Evolutionary conservation across 2,329 filamentous ascomycete genomes (phyloP).

Genomic region (Colletotrichum liaoningense): DNA sequence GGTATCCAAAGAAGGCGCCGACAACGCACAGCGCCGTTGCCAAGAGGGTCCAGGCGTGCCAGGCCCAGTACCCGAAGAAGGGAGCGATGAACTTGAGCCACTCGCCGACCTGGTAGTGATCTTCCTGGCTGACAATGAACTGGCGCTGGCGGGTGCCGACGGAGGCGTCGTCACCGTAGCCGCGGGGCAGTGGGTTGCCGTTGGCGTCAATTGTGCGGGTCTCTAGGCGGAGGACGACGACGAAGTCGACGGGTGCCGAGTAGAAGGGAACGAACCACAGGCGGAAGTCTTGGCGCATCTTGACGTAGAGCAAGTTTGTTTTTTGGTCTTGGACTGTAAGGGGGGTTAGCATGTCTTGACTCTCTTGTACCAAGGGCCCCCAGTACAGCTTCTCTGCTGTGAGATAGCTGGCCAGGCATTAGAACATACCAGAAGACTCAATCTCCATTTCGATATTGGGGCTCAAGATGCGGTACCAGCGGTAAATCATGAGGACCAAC

Average conservation of each 20-base stretch:
- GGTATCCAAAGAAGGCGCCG: constrained; percentile 46
- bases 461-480: constrained; percentile 87
- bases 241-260: constrained; percentile 73
- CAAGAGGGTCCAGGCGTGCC: constrained; percentile 70
- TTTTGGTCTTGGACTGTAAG: constrained; percentile 36
- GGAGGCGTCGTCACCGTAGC: constrained; percentile 29
- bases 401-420: background rate
- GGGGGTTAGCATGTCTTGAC: background rate
- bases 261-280: constrained; percentile 84
- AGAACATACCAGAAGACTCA: constrained; percentile 63
- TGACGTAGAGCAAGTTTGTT: constrained; percentile 73
- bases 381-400: too few relatives aligned
- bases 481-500: constrained; percentile 77
- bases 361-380: too few relatives aligned
- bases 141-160: constrained; percentile 71
- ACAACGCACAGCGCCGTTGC: constrained; percentile 74
- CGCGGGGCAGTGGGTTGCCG: constrained; percentile 36
- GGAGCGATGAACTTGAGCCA: constrained; percentile 79
- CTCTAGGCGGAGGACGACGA: constrained; percentile 74
- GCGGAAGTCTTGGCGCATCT: constrained; percentile 79
- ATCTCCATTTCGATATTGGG: constrained; percentile 77
- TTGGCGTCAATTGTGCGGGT: constrained; percentile 50
- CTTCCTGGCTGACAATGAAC: constrained; percentile 81
- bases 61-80: constrained; percentile 66
- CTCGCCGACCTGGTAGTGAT: constrained; percentile 83